Base-by-base conservation (phyloP, 768 basidiomycete species). In the Trametes coccinea region DNA sequence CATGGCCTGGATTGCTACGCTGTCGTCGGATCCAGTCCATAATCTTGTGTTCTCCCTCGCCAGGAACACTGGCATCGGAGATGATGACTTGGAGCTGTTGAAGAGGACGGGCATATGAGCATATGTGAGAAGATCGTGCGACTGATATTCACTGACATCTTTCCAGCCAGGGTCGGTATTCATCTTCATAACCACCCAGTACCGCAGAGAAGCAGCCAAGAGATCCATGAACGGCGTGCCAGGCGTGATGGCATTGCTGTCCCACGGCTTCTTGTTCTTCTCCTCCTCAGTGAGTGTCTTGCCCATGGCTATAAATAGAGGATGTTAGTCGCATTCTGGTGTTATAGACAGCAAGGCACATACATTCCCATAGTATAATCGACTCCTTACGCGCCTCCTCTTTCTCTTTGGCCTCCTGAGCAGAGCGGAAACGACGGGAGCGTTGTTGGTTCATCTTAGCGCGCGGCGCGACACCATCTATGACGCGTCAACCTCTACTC, bases 401-500 rank as follows among this genome's bases (percentile, higher is more conserved):
- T 75, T 97, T 96, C 39, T 96, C 93, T 62, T 89, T 87, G 3
- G 97, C 95, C 74, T 99, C 97, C 72, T 96, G 94, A 2, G 93
- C 88, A 22, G 95, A 85, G 62, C 97, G 85, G 78, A 99, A 99
- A 57, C 97, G 93, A 66, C 97, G 84, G 14, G 95, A 94, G 9
- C 97, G 93, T 73, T 99, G 97, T 71, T 99, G 97, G 72, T 99
- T 99, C 97, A 99, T 99, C 78, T 99, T 99, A 43, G 97, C 97
- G 69, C 96, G 87, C 34, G 96, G 96, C 9, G 96, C 96, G 22
- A 98, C 96, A 61, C 96, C 96, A 70, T 98, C 95, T 96, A 58
- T 2, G 17, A 29, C 6, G 44, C 10, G 47, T 48, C 11, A 27
- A 31, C 6, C 31, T 44, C 2, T 27, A 4, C 40, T 45, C 56